Conservation (phyloP, 495 filamentous ascomycete species). For the Talaromyces ruber region DNA sequence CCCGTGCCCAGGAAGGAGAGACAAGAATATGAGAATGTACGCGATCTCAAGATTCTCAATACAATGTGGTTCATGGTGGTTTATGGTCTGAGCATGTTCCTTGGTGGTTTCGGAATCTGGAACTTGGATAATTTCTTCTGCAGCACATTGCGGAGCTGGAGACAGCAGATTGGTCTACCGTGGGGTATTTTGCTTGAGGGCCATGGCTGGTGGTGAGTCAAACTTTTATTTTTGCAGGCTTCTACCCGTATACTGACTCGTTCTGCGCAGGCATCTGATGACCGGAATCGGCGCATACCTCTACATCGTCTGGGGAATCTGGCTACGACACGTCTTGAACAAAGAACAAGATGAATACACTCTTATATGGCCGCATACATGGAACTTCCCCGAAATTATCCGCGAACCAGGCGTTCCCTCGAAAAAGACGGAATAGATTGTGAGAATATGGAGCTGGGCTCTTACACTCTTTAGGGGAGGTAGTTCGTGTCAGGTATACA, state of each 20-base stretch:
- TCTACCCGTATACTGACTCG: background rate
- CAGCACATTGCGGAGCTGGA: conserved; percentile 56
- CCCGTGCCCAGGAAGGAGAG: conserved; percentile 31
- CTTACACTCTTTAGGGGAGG: background rate
- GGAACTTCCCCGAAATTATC: conserved; percentile 59
- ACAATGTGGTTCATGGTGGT: conserved; percentile 71
- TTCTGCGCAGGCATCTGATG: conserved; percentile 50
- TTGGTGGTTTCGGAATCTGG: conserved; percentile 84
- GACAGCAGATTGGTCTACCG: conserved; percentile 67
- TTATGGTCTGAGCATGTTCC: conserved; percentile 63
- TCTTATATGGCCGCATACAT: conserved; percentile 61
- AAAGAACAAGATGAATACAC: conserved; percentile 66
- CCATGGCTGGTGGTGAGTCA: conserved; percentile 92
- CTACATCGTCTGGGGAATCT: conserved; percentile 81
- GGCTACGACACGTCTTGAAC: conserved; percentile 75
- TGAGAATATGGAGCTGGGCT: background rate
- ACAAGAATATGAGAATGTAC: conserved; percentile 40
- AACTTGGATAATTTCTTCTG: conserved; percentile 80
- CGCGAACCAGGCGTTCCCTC: conserved; percentile 15
- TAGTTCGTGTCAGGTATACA: conserved; percentile 5
- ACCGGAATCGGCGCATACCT: conserved; percentile 66
- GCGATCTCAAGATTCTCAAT: conserved; percentile 52
- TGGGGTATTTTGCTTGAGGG: conserved; percentile 90
- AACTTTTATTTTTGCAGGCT: background rate
- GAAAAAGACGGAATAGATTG: background rate